phyloP scores from a whole-genome alignment of 306 rosid genomes.

The Cercis canadensis region DNA sequence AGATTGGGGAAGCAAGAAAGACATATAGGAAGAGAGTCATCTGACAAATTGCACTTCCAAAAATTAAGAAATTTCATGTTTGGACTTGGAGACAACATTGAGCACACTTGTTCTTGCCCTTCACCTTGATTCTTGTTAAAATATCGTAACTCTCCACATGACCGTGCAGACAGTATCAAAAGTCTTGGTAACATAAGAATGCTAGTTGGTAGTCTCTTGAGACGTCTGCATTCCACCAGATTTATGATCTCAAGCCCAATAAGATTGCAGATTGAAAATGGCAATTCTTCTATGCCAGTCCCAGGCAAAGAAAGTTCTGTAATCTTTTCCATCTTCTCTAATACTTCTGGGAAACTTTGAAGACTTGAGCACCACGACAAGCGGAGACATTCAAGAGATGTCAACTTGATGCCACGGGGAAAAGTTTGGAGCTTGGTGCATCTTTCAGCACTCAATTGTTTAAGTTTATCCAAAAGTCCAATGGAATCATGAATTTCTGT shows the following conservation, averaged over 20 bases:
- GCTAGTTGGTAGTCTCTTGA: neutral
- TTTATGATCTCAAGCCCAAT: neutral
- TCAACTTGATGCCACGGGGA: neutral
- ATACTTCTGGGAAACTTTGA: neutral
- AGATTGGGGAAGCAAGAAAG: neutral
- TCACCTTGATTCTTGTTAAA: neutral
- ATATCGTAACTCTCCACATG: neutral
- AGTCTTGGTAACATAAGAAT: constrained; percentile 8
- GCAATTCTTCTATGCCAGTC: neutral
- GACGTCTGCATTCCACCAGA: neutral
- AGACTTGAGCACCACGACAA: neutral
- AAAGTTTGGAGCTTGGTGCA: neutral
- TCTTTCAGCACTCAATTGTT: neutral
- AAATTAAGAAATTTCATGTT: neutral
- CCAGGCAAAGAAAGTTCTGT: neutral
- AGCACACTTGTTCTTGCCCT: neutral
- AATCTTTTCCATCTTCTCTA: neutral
- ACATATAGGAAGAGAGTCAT: neutral
- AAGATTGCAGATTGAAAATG: neutral
- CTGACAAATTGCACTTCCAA: neutral
- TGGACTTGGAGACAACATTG: neutral
- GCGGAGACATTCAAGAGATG: neutral
- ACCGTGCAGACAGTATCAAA: neutral
- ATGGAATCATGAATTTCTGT: neutral
- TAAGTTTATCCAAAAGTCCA: neutral